These are phyloP conservation scores for Trichoderma koningii DNA, from an alignment of 2,329 filamentous ascomycete genomes.

Conservation along the genomic window DNA sequence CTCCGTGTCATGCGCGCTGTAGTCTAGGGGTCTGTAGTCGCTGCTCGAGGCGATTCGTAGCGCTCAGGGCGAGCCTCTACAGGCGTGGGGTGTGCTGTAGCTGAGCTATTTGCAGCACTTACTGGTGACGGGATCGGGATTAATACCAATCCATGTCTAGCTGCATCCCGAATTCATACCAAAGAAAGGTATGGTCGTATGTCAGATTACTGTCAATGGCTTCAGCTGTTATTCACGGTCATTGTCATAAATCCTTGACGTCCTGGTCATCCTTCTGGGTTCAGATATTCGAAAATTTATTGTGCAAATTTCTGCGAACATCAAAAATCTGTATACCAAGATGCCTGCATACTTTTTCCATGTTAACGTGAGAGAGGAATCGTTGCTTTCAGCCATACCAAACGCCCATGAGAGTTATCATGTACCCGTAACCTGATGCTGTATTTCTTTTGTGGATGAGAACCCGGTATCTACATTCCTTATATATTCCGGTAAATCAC, in stretches of 20 bases:
- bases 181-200: too few relatives aligned
- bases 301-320: not conserved
- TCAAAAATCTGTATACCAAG: not conserved
- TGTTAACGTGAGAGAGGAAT: constrained; percentile 13
- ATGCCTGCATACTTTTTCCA: not conserved
- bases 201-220: too few relatives aligned
- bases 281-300: not conserved
- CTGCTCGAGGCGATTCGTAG: too few relatives aligned
- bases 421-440: not conserved
- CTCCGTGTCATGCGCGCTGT: too few relatives aligned
- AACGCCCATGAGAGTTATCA: not conserved
- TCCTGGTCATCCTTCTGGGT: not conserved
- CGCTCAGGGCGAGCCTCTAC: too few relatives aligned
- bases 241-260: not conserved
- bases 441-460: not conserved
- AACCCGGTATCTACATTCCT: not conserved
- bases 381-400: constrained; percentile 3
- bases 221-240: not conserved
- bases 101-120: too few relatives aligned
- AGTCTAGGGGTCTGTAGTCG: too few relatives aligned
- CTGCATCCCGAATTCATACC: too few relatives aligned
- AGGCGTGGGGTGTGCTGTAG: too few relatives aligned
- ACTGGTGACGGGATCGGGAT: too few relatives aligned
- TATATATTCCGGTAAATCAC: not conserved
- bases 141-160: too few relatives aligned